Base-by-base conservation (phyloP, 352 stramenopile species). In the Pythium rhizo-oryzae region DNA sequence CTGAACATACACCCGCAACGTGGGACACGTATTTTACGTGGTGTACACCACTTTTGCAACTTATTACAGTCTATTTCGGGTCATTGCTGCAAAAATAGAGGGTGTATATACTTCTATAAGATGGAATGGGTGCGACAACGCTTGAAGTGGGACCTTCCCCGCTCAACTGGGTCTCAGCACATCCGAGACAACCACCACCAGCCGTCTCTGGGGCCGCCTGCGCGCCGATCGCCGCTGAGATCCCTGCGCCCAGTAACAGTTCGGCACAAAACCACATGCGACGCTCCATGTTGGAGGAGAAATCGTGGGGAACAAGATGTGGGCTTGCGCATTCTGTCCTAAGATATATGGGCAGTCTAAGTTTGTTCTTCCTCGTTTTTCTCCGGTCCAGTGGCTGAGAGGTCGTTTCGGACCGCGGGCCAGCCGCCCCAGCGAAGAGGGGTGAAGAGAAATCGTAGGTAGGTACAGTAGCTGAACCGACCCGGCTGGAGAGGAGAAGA, bases 21-120 rank as follows among this genome's bases (percentile, higher is more conserved):
- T 55, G 49, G 49, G 49, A 37, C 49, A 55, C 49, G 49, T 15
- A 21, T 21, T 21, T 30, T 21, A 21, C 18, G 41, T 47, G 41
- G 41, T 47, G 41, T n/a, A 47, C 41, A 47, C 41, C 41, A 47
- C 18, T n/a, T 47, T 8, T 21, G 8, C 41, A 24, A 30, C 12
- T 23, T 53, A 62, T 62, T 39, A 37, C 15, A 62, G 55, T 62
- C 37, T 52, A 62, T 62, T 51, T 60, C 37, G 4, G 52, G 15
- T 3, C 23, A 12, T 0, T 25, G 16, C 15, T 24, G 24, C 16
- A 46, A 35, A 58, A 44, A 37, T 8, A 21, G 16, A 0, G 30
- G 30, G 28, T 24, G 4, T 16, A 35, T 47, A 1, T 35, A 60
- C 54, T 60, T 18, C 1, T 23, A 35, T 60, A 60, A 1, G 54